Evolutionary conservation across 2,329 filamentous ascomycete species (phyloP).

Genomic region (Zymoseptoria brevis): DNA sequence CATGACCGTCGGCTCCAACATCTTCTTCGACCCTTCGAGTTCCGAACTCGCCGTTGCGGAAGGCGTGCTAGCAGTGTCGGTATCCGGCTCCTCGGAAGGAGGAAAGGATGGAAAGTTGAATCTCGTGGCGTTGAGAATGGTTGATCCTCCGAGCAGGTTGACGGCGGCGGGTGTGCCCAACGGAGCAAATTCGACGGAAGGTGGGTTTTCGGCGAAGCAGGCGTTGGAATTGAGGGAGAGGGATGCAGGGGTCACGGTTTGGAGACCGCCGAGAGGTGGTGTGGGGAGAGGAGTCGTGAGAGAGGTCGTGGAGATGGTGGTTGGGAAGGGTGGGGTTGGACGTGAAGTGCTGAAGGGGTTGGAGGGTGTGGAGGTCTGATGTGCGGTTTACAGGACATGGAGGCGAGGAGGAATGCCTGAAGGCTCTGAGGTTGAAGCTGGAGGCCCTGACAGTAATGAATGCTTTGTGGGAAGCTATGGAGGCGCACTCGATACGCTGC

Average conservation of each 20-base stretch:
- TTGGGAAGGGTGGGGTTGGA: slow-evolving; percentile 71
- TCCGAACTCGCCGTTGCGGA: slow-evolving; percentile 94
- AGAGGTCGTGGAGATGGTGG: slow-evolving; percentile 65
- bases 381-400: background rate
- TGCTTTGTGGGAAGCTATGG: background rate
- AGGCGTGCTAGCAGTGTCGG: slow-evolving; percentile 73
- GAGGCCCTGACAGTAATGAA: background rate
- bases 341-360: slow-evolving; percentile 79
- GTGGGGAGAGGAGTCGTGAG: slow-evolving; percentile 67
- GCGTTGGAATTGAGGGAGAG: slow-evolving; percentile 42
- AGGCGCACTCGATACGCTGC: background rate
- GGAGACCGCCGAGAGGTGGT: slow-evolving; percentile 78
- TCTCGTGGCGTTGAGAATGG: slow-evolving; percentile 40
- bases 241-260: slow-evolving; percentile 53
- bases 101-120: slow-evolving; percentile 12
- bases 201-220: slow-evolving; percentile 34
- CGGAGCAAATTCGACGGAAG: slow-evolving; percentile 39
- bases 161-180: slow-evolving; percentile 43
- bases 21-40: slow-evolving; percentile 85
- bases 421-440: background rate
- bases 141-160: slow-evolving; percentile 43
- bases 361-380: slow-evolving; percentile 57
- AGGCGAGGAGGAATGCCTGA: background rate
- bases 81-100: slow-evolving; percentile 49
- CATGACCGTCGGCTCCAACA: slow-evolving; percentile 74